Conservation (phyloP, 345 rosid genomes). For the Triadica sebifera region DNA sequence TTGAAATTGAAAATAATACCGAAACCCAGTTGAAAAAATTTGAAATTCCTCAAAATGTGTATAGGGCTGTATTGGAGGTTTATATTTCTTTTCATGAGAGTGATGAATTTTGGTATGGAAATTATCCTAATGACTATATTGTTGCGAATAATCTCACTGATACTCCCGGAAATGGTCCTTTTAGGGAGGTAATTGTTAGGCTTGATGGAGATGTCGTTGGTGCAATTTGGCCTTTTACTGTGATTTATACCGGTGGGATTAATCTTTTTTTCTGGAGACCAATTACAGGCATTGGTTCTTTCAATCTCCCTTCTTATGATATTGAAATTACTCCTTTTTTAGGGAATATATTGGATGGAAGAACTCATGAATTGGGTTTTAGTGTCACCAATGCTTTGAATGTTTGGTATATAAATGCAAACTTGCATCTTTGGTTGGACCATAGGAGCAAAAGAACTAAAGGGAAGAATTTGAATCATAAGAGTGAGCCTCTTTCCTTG, state of each 20-base stretch:
- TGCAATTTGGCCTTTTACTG: slow-evolving; percentile 86
- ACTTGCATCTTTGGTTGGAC: slow-evolving; percentile 90
- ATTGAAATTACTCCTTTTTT: slow-evolving; percentile 75
- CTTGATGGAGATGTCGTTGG: slow-evolving; percentile 64
- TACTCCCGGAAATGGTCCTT: slow-evolving; percentile 73
- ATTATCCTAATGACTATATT: slow-evolving; percentile 66
- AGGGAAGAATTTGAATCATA: slow-evolving; percentile 55
- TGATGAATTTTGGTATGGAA: slow-evolving; percentile 87
- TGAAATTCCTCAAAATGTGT: slow-evolving; percentile 66
- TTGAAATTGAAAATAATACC: slow-evolving; percentile 52
- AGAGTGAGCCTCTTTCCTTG: slow-evolving; percentile 34
- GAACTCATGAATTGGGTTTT: slow-evolving; percentile 55
- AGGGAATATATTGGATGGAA: slow-evolving; percentile 62
- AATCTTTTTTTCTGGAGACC: slow-evolving; percentile 89
- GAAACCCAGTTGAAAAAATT: slow-evolving; percentile 48
- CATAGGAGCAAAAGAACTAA: slow-evolving; percentile 38
- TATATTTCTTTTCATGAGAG: slow-evolving; percentile 87
- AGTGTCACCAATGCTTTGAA: slow-evolving; percentile 74
- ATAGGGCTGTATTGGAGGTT: slow-evolving; percentile 84
- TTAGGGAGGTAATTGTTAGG: slow-evolving; percentile 75
- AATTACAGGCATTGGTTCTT: slow-evolving; percentile 71
- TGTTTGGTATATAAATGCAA: slow-evolving; percentile 81
- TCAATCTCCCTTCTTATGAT: slow-evolving; percentile 78
- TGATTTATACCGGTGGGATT: slow-evolving; percentile 77
- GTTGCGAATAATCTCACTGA: slow-evolving; percentile 51